Evolutionary conservation across 352 stramenopile species (phyloP), one percentile per base, ranked within the genome.

Genomic region (Globisporangium cystogenes): DNA sequence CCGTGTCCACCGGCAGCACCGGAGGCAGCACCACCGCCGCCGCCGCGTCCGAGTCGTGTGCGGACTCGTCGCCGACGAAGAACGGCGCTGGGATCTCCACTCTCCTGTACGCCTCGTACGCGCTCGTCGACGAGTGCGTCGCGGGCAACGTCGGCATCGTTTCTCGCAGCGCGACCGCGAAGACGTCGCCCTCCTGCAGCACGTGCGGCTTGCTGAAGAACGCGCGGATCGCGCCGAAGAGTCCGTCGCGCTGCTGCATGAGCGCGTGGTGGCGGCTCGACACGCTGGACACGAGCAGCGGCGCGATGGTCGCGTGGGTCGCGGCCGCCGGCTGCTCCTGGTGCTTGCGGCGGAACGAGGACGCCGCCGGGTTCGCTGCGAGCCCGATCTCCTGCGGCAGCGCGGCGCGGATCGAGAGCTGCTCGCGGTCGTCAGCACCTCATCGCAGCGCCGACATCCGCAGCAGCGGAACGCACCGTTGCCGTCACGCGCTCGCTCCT

Each of bases 111-210:
- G 73, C 58, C 37, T 61, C 37, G 20, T 76, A 74, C 4, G 60
- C 48, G 55, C 70, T 4, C 52, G 60, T 14, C 57, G 39, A 0
- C 67, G 51, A 29, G 26, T 29, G 26, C 26, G n/a, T n/a, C n/a
- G 26, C 26, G 2, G 26, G 26, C 26, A 29, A 29, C 11, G 67
- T 59, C 41, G 72, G 57, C 20, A 55, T 73, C 11, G 59, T 71
- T 48, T 90, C 79, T 1, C 62, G 59, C 12, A 90, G 59, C 36
- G 72, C 64, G 26, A 93, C 61, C 0, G 78, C 74, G 54, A 93
- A 88, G 14, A 90, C 55, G 39, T 93, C 83, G 8, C 80, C 76
- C 7, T 55, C 36, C 62, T 91, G 80, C 37, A 93, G 58, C 39
- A 91, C 70, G 53, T 77, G 80, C 3, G 76, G n/a, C 2, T 55